A percentile compares a stretch with the other conserved stretches of the same genome.
These are phyloP conservation scores for Microdochium trichocladiopsis DNA, from an alignment of 2,329 filamentous ascomycete genomes.

Conservation along the genomic window DNA sequence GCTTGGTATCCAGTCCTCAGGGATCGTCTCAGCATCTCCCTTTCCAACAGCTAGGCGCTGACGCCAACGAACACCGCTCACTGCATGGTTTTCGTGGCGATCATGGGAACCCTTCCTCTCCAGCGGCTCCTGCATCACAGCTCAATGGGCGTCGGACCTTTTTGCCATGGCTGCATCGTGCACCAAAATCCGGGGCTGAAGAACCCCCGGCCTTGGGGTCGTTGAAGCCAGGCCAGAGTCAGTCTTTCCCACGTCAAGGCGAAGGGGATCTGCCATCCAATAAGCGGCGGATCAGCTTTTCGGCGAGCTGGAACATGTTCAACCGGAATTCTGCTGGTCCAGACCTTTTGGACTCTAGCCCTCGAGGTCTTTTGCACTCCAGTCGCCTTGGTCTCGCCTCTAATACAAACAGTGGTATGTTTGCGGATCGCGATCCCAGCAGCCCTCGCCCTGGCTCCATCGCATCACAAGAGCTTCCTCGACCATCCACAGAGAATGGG, in stretches of 20 bases:
- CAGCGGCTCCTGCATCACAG: slow-evolving; percentile 23
- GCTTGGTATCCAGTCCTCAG: slow-evolving; percentile 55
- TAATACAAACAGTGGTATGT: slow-evolving; percentile 39
- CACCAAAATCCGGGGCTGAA: slow-evolving; percentile 48
- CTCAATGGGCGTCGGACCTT: slow-evolving; percentile 39
- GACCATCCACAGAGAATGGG: slow-evolving; percentile 72
- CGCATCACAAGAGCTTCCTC: slow-evolving; percentile 62
- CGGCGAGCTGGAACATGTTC: slow-evolving; percentile 49
- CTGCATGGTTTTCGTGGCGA: slow-evolving; percentile 22
- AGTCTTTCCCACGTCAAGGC: slow-evolving; percentile 62
- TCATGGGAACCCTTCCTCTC: slow-evolving; percentile 30
- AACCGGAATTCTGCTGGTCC: slow-evolving; percentile 43
- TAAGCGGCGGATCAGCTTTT: slow-evolving; percentile 52
- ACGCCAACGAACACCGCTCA: slow-evolving; percentile 36
- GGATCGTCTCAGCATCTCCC: slow-evolving; percentile 51
- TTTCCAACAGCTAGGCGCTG: slow-evolving; percentile 39
- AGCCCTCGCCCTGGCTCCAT: slow-evolving; percentile 63
- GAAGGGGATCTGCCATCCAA: slow-evolving; percentile 44
- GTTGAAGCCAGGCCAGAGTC: slow-evolving; percentile 65
- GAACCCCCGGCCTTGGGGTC: slow-evolving; percentile 59
- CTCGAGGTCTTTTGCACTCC: slow-evolving; percentile 14
- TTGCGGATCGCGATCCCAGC: slow-evolving; percentile 48
- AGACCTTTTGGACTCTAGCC: slow-evolving; percentile 29
- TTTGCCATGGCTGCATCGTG: slow-evolving; percentile 54
- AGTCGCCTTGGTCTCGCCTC: slow-evolving; percentile 21